Conservation (phyloP, 768 basidiomycete species). For the Rubroboletus satanas region DNA sequence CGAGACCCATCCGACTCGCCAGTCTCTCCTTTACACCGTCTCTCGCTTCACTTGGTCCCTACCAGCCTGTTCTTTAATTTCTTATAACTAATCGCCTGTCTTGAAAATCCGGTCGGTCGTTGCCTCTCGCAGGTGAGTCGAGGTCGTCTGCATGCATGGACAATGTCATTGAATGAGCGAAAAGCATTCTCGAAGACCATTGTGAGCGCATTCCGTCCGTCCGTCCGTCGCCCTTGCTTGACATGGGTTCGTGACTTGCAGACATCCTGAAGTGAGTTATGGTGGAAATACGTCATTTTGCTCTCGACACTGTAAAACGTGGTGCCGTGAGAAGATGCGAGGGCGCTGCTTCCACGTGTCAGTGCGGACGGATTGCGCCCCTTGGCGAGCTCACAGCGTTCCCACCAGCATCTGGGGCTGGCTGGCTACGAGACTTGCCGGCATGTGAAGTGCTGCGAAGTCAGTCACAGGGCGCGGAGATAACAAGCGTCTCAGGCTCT, state of each 20-base stretch:
- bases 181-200: conserved; percentile 9
- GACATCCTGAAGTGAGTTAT: not conserved
- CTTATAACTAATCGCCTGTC: conserved; percentile 19
- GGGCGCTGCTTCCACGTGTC: conserved; percentile 19
- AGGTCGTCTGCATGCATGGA: not conserved
- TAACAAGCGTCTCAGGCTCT: conserved; percentile 19
- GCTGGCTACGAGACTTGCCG: conserved; percentile 16
- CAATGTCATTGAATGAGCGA: conserved; percentile 2
- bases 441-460: conserved; percentile 15
- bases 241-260: conserved; percentile 2
- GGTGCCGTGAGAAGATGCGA: conserved; percentile 36
- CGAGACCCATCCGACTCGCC: conserved; percentile 27
- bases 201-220: conserved; percentile 12
- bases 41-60: conserved; percentile 24
- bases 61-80: conserved; percentile 17
- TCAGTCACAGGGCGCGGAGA: conserved; percentile 17
- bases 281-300: conserved; percentile 27
- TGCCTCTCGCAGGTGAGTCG: conserved; percentile 18
- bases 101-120: conserved; percentile 6
- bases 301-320: conserved; percentile 38
- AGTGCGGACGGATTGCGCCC: not conserved
- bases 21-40: conserved; percentile 36
- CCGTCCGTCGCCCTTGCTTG: conserved; percentile 2
- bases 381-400: not conserved
- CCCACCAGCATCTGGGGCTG: conserved; percentile 3